Percentiles rank a stretch among this genome's conserved stretches.
These are phyloP conservation scores for Moniliella sp. DNA, from an alignment of 1,284 basidiomycete species.

Conservation along the genomic window DNA sequence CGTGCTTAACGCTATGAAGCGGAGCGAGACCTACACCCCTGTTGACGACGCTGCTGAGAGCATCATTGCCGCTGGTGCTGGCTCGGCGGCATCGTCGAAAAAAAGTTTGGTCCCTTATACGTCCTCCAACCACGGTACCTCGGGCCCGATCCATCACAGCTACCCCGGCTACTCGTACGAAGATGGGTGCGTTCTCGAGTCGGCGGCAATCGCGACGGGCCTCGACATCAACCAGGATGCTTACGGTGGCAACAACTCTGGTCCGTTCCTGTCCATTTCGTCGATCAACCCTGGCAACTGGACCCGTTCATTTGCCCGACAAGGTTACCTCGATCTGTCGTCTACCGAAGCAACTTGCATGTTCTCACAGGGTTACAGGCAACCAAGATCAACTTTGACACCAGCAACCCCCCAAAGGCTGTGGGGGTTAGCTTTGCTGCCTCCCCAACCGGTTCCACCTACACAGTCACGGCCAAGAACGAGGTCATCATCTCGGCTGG, in stretches of 20 bases:
- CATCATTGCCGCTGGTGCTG: no score
- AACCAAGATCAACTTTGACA: constrained; percentile 13
- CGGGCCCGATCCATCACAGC: constrained; percentile 12
- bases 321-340: constrained; percentile 17
- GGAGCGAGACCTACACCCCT: constrained; percentile 9
- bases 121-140: constrained; percentile 8
- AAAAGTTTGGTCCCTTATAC: constrained; percentile 6
- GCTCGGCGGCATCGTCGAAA: constrained; percentile 5
- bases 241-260: constrained; percentile 15
- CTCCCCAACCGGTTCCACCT: constrained; percentile 3
- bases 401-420: constrained; percentile 7
- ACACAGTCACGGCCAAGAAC: constrained; percentile 16
- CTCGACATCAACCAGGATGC: constrained; percentile 5
- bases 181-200: constrained; percentile 9
- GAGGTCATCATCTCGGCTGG: constrained; percentile 26
- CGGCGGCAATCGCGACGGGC: no score
- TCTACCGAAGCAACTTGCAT: constrained; percentile 13
- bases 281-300: constrained; percentile 14
- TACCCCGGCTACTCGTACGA: constrained; percentile 14
- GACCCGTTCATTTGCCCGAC: constrained; percentile 15
- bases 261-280: constrained; percentile 14
- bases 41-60: no score
- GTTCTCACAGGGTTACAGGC: constrained; percentile 19
- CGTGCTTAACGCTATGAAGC: constrained; percentile 13
- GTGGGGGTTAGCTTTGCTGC: constrained; percentile 16